phyloP scores from a whole-genome alignment of 2,329 filamentous ascomycete genomes.

The Pseudocercospora fijiensis region DNA sequence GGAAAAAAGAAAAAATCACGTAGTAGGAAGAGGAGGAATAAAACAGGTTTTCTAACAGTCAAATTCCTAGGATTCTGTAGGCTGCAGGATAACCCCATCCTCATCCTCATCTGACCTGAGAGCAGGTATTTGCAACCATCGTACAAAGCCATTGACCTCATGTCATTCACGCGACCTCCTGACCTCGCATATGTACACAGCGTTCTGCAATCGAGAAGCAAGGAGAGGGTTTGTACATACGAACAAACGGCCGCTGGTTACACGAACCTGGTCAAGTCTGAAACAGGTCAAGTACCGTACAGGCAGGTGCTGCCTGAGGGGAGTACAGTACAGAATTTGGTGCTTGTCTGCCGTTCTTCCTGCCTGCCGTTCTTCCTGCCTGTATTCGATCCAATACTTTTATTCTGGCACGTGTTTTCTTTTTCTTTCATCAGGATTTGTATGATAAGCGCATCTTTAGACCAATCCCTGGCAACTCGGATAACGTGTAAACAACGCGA shows the following conservation, averaged over 20 bases:
- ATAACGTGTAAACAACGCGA: slow-evolving; percentile 10
- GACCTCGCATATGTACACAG: slow-evolving; percentile 2
- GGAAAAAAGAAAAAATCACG: not conserved
- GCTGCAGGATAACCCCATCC: not conserved
- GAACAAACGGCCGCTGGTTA: not conserved
- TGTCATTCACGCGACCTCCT: not conserved
- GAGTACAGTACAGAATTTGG: too few relatives aligned
- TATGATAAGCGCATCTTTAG: too few relatives aligned
- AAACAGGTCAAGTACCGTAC: too few relatives aligned
- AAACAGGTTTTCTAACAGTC: not conserved
- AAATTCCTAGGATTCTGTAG: not conserved
- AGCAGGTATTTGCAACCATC: not conserved
- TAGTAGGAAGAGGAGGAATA: not conserved
- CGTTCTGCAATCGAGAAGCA: slow-evolving; percentile 5
- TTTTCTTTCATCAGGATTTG: too few relatives aligned
- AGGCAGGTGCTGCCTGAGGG: too few relatives aligned
- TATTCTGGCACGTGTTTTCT: too few relatives aligned
- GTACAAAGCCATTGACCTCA: not conserved
- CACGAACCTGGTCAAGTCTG: not conserved
- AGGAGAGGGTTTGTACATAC: not conserved
- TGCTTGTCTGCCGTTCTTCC: too few relatives aligned
- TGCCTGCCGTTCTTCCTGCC: too few relatives aligned
- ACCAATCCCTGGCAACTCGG: too few relatives aligned
- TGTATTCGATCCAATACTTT: too few relatives aligned
- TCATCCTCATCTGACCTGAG: not conserved